Evolutionary conservation across 129 eudicot genomes (phyloP).

Genomic region (Tagetes erecta): DNA sequence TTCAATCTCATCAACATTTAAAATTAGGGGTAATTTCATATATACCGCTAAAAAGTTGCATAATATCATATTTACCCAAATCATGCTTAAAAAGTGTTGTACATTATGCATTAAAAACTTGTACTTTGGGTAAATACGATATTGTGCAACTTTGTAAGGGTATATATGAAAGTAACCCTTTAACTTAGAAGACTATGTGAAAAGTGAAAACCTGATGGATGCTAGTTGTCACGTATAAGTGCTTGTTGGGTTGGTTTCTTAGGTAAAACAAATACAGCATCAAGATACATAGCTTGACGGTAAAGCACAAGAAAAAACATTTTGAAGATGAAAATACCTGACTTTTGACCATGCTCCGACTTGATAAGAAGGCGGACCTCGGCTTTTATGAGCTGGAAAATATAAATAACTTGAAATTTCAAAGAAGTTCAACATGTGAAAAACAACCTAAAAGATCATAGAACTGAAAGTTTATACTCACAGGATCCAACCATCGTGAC

Average conservation of each 20-base stretch:
- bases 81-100: too few species aligned
- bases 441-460: conserved; percentile 12
- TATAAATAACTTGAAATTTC: conserved; percentile 2
- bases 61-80: too few species aligned
- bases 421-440: background rate
- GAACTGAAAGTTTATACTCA: conserved; percentile 30
- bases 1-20: background rate
- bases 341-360: conserved; percentile 31
- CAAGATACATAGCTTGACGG: background rate
- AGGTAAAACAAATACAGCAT: background rate
- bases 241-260: background rate
- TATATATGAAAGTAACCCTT: too few species aligned
- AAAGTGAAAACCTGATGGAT: background rate
- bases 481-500: conserved; percentile 49
- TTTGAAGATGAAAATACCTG: conserved; percentile 46
- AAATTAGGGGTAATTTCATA: background rate
- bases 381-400: conserved; percentile 40
- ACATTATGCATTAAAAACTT: background rate
- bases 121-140: background rate
- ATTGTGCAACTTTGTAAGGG: too few species aligned
- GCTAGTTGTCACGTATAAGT: background rate
- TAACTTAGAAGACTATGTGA: background rate
- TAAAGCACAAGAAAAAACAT: background rate
- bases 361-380: conserved; percentile 41
- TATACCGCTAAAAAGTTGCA: too few species aligned